A percentile compares a stretch with the other conserved stretches of the same genome.
These are phyloP conservation scores for Ciborinia camelliae DNA, from an alignment of 2,329 filamentous ascomycete genomes.

Conservation along the genomic window DNA sequence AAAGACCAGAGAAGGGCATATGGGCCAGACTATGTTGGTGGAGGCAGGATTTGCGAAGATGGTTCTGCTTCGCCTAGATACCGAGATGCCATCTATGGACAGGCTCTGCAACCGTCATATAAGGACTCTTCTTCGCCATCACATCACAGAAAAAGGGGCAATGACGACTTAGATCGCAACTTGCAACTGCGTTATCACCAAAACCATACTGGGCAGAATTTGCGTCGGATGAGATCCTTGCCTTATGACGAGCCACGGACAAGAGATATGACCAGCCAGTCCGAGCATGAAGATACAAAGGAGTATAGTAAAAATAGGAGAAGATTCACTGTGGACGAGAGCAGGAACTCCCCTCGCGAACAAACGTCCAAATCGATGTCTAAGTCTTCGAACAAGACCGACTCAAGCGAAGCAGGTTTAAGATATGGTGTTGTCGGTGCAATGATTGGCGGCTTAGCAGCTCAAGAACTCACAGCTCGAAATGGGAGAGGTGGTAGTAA, in stretches of 20 bases:
- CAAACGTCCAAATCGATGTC: background rate
- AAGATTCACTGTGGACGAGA: background rate
- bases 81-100: background rate
- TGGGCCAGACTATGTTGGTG: background rate
- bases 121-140: background rate
- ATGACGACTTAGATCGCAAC: no score
- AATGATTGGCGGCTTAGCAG: conserved; percentile 7
- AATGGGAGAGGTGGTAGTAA: background rate
- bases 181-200: background rate
- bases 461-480: background rate
- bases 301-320: background rate
- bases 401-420: background rate
- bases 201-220: no score
- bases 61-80: background rate
- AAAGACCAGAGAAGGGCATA: background rate
- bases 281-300: background rate
- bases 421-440: conserved; percentile 1
- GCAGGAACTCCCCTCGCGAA: background rate
- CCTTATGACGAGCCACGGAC: background rate
- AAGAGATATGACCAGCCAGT: background rate
- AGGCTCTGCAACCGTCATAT: background rate
- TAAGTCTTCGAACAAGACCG: background rate
- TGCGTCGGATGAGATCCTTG: background rate
- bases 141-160: background rate
- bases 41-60: background rate